These are phyloP conservation scores for Sporisorium iseilematis-ciliati DNA, from an alignment of 1,284 basidiomycete genomes.

Conservation along the genomic window DNA sequence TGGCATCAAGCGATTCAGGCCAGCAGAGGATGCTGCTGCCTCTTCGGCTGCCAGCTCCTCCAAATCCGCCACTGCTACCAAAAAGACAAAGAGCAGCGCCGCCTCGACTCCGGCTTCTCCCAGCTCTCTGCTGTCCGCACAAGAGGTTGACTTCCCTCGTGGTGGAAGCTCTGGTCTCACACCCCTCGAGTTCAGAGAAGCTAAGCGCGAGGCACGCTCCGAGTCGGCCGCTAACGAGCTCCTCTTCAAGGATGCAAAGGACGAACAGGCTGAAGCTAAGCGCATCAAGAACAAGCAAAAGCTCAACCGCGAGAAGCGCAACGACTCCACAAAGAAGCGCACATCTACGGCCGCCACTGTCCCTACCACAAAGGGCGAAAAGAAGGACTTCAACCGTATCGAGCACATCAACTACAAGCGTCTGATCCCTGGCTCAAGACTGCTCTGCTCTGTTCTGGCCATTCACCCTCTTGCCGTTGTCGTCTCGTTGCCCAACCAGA, in stretches of 20 bases:
- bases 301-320: constrained; percentile 59
- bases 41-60: constrained; percentile 42
- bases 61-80: constrained; percentile 15
- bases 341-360: constrained; percentile 10
- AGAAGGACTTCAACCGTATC: constrained; percentile 76
- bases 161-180: constrained; percentile 82
- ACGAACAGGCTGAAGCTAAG: constrained; percentile 32
- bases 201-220: constrained; percentile 83
- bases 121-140: constrained; percentile 48
- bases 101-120: constrained; percentile 22
- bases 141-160: constrained; percentile 86
- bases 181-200: constrained; percentile 88
- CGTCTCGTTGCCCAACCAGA: constrained; percentile 92
- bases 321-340: constrained; percentile 68
- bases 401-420: constrained; percentile 98
- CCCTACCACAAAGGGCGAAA: constrained; percentile 28
- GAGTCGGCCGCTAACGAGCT: constrained; percentile 81
- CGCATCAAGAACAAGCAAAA: constrained; percentile 59
- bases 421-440: constrained; percentile 83
- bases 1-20: constrained; percentile 53
- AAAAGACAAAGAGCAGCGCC: constrained; percentile 33
- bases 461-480: constrained; percentile 91
- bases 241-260: constrained; percentile 73
- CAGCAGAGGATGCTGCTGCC: constrained; percentile 33
- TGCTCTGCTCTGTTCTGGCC: constrained; percentile 86